phyloP scores from a whole-genome alignment of 129 eudicot genomes.

The Flaveria sonorensis region DNA sequence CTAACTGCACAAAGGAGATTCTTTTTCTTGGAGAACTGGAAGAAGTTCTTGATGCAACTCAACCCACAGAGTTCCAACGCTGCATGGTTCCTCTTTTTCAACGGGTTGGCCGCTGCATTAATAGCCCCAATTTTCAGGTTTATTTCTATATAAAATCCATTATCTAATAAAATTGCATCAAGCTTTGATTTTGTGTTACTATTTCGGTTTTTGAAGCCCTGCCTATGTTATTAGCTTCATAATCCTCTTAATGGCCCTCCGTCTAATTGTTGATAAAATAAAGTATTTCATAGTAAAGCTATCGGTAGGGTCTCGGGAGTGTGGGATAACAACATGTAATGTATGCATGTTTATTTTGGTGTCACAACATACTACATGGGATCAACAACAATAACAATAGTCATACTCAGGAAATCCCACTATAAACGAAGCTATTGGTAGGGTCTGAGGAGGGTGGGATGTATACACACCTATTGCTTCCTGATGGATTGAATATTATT shows the following conservation, averaged over 20 bases:
- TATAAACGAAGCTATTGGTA: too few species aligned
- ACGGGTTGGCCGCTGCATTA: constrained; percentile 56
- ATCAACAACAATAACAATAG: not conserved
- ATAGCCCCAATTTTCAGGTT: constrained; percentile 70
- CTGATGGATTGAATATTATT: not conserved
- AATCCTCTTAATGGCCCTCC: not conserved
- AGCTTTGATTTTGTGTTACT: constrained; percentile 10
- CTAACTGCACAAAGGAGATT: constrained; percentile 65
- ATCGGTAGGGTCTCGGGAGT: too few species aligned
- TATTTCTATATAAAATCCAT: not conserved
- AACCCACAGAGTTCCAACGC: constrained; percentile 51
- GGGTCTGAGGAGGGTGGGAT: too few species aligned
- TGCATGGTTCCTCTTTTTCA: constrained; percentile 68
- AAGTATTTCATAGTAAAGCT: too few species aligned
- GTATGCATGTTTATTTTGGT: not conserved
- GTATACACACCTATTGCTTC: too few species aligned
- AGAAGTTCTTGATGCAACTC: constrained; percentile 63
- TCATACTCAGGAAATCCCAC: too few species aligned
- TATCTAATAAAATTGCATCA: not conserved
- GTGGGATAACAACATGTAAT: not conserved
- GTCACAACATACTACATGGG: not conserved
- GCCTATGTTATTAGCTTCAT: not conserved
- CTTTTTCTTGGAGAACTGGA: constrained; percentile 67
- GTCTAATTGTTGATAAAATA: too few species aligned
- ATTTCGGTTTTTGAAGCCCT: not conserved